A percentile compares a stretch with the other conserved stretches of the same genome.
phyloP scores from a whole-genome alignment of 148 eudicot species.

The Rhododendron henanense region DNA sequence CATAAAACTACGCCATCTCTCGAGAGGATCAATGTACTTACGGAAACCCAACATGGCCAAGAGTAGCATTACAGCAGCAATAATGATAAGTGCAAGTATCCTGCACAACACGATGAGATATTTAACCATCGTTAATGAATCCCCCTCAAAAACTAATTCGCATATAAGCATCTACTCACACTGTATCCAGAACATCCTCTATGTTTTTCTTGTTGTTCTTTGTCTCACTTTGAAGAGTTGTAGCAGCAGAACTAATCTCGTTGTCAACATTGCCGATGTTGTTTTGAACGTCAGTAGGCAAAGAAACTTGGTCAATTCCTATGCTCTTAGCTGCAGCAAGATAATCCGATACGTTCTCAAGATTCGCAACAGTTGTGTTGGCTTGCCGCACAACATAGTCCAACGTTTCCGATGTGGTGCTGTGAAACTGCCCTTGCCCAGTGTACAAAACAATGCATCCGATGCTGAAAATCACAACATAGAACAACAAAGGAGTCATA shows the following conservation, averaged over 20 bases:
- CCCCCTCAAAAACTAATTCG: neutral
- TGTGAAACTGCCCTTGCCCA: slow-evolving; percentile 79
- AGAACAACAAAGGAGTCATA: neutral
- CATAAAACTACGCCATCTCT: neutral
- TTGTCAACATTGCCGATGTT: slow-evolving; percentile 50
- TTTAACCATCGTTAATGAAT: neutral
- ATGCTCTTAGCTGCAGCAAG: slow-evolving; percentile 57
- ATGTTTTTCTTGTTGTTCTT: slow-evolving; percentile 46
- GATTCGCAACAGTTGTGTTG: slow-evolving; percentile 48
- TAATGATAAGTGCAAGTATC: slow-evolving; percentile 51
- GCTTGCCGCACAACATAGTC: slow-evolving; percentile 63
- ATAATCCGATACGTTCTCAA: slow-evolving; percentile 49
- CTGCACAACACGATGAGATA: slow-evolving; percentile 31
- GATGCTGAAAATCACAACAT: slow-evolving; percentile 37
- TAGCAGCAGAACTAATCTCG: slow-evolving; percentile 41
- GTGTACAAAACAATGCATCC: slow-evolving; percentile 71
- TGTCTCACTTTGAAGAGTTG: slow-evolving; percentile 46
- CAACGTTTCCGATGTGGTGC: slow-evolving; percentile 49
- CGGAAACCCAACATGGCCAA: slow-evolving; percentile 77
- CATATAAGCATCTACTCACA: slow-evolving; percentile 45
- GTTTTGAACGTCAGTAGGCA: slow-evolving; percentile 49
- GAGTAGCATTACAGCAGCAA: slow-evolving; percentile 79
- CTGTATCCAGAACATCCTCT: slow-evolving; percentile 32
- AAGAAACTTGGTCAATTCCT: slow-evolving; percentile 38
- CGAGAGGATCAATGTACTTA: slow-evolving; percentile 30